Percentiles rank a stretch among this genome's conserved stretches.
These are phyloP conservation scores for Pseudoscleropodium purum DNA, from an alignment of 225 moss, liverwort and hornwort species.

Conservation along the genomic window DNA sequence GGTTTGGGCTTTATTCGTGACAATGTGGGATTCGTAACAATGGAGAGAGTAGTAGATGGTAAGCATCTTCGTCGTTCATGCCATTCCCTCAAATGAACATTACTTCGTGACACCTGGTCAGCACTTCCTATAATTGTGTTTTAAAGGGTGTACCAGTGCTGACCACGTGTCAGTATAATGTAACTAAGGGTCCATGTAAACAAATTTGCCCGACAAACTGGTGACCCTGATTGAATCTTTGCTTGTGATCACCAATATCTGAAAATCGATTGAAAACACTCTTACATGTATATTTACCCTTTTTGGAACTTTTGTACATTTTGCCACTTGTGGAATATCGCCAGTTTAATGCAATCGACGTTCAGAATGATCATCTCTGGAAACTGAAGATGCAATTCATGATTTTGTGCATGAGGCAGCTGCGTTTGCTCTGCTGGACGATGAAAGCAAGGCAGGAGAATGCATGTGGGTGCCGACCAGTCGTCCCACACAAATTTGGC, in stretches of 20 bases:
- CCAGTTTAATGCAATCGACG: background rate
- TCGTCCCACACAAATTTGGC: background rate
- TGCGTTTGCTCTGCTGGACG: conserved; percentile 1
- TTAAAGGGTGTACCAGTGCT: background rate
- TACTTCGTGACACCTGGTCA: background rate
- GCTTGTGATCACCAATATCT: background rate
- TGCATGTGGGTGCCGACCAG: background rate
- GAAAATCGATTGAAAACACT: background rate
- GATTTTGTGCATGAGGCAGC: background rate
- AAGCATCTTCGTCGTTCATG: background rate
- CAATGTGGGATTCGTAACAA: background rate
- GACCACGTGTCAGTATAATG: background rate
- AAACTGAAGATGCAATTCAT: background rate
- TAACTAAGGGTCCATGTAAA: background rate
- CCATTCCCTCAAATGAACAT: background rate
- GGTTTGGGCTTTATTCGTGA: background rate
- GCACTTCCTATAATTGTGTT: background rate
- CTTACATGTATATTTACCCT: background rate
- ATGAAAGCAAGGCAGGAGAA: conserved; percentile 7
- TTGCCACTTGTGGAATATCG: background rate
- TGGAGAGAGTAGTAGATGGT: conserved; percentile 1
- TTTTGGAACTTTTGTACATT: background rate
- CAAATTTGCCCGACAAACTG: background rate
- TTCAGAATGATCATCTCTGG: background rate
- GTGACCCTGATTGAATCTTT: background rate